phyloP scores from a whole-genome alignment of 2,329 filamentous ascomycete species.

The Trichophyton rubrum region DNA sequence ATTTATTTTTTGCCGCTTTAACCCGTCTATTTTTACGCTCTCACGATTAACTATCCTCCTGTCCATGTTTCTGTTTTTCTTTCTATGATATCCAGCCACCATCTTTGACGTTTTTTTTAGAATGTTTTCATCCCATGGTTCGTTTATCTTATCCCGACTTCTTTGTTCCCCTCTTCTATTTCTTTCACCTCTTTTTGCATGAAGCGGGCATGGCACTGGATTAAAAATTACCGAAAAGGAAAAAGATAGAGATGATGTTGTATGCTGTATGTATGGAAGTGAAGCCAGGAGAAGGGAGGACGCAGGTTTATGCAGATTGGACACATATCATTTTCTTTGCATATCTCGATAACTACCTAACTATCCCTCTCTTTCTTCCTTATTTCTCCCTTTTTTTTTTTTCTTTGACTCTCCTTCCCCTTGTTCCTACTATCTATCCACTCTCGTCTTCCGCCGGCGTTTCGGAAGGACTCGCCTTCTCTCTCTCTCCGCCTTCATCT shows the following conservation, averaged over 20 bases:
- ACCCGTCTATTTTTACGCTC: background rate
- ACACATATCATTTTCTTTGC: background rate
- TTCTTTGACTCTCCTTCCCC: background rate
- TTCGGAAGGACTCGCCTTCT: background rate
- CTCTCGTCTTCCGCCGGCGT: background rate
- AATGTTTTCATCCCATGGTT: background rate
- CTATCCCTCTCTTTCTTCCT: background rate
- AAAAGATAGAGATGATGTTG: background rate
- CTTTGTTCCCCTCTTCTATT: background rate
- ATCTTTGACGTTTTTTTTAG: background rate
- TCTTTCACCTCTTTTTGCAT: background rate
- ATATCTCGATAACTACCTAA: background rate
- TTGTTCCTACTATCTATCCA: background rate
- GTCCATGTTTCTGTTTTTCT: background rate
- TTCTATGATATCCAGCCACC: conserved; percentile 1
- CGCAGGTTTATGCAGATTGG: background rate
- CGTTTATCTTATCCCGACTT: background rate
- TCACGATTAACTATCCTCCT: background rate
- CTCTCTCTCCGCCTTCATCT: background rate
- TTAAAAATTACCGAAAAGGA: background rate
- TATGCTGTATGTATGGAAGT: background rate
- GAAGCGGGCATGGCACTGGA: conserved; percentile 2
- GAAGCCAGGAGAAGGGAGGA: background rate
- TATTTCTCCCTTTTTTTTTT: too few species aligned
- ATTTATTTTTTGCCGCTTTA: background rate